Conservation (phyloP, 306 rosid genomes). For the Calophaca sinica region DNA sequence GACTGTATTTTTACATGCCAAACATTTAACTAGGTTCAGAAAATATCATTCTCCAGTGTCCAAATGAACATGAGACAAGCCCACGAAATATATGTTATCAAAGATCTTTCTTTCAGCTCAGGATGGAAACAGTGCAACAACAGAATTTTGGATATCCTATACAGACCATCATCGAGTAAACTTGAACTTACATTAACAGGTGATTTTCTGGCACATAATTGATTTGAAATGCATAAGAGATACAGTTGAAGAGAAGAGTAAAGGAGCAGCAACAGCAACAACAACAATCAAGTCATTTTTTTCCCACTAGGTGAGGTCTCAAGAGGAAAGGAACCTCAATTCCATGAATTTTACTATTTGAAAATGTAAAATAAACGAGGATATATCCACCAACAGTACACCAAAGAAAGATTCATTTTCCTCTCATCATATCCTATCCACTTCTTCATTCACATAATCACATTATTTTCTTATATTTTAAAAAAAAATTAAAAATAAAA, state of each 20-base stretch:
- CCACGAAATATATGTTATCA: constrained; percentile 29
- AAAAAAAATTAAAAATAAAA: neutral
- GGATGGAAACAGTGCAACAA: constrained; percentile 17
- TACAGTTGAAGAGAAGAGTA: no score
- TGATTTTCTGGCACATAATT: constrained; percentile 7
- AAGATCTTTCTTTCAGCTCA: constrained; percentile 24
- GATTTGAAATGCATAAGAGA: constrained; percentile 14
- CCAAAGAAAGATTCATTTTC: neutral
- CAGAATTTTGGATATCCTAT: constrained; percentile 26
- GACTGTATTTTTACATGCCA: constrained; percentile 11
- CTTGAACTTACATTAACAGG: neutral
- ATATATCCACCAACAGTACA: no score
- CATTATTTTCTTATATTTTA: constrained; percentile 5
- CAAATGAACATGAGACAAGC: constrained; percentile 14
- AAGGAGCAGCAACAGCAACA: neutral
- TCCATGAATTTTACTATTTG: no score
- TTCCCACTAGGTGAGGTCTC: neutral
- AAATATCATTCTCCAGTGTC: neutral
- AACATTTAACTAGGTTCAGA: constrained; percentile 6
- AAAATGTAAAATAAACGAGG: no score
- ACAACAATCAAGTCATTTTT: neutral
- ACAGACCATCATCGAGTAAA: constrained; percentile 17
- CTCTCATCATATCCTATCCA: neutral
- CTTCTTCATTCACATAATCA: constrained; percentile 2
- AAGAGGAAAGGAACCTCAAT: no score